Conservation (phyloP, 768 basidiomycete genomes). For the Nidularia sp. region DNA sequence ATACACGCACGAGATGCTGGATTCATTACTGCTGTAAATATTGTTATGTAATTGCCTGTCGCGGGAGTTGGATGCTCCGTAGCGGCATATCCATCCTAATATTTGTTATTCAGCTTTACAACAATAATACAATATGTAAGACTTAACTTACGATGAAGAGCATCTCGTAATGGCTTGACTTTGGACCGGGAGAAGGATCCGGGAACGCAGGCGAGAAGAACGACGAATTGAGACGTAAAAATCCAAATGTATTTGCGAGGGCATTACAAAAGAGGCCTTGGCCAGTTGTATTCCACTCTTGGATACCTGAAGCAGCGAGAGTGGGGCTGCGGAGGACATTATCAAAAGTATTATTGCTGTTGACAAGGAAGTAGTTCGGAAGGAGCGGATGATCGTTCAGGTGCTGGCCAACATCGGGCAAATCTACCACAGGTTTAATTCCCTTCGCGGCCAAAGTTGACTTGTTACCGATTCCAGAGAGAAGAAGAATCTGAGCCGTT, state of each 20-base stretch:
- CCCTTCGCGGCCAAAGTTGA: conserved; percentile 6
- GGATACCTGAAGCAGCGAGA: not conserved
- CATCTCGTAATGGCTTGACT: not conserved
- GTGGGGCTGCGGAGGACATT: not conserved
- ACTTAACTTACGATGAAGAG: not conserved
- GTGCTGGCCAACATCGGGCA: conserved; percentile 15
- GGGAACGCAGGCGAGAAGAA: not conserved
- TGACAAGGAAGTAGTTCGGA: conserved; percentile 7
- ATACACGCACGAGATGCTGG: not conserved
- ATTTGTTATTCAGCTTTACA: not conserved
- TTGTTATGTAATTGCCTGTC: not conserved
- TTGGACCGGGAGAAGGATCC: not conserved
- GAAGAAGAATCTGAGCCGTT: conserved; percentile 16
- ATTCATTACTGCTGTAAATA: not conserved
- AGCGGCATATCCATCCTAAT: not conserved
- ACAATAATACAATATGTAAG: not conserved
- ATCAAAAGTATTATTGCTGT: conserved; percentile 4
- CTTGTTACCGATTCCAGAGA: conserved; percentile 15
- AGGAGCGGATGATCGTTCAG: conserved; percentile 11
- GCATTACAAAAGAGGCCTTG: not conserved
- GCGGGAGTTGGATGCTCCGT: not conserved
- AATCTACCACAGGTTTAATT: conserved; percentile 10
- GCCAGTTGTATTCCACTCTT: not conserved
- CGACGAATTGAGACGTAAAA: not conserved
- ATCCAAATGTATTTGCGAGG: not conserved